Evolutionary conservation across 2,329 filamentous ascomycete species (phyloP).

Genomic region (Tympanopsis confertula): DNA sequence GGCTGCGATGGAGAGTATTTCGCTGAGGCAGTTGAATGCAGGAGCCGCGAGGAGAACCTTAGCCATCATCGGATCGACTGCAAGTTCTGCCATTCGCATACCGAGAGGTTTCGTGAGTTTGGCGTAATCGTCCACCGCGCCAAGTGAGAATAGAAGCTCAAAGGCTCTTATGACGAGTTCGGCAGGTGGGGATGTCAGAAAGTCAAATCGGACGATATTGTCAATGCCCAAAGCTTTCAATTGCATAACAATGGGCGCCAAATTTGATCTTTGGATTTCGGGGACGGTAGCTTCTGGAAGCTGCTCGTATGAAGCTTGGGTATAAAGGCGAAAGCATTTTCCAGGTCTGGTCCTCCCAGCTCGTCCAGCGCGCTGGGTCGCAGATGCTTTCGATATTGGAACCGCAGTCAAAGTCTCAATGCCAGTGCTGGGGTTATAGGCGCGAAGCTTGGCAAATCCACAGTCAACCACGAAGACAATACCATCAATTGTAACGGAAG

Average conservation of each 20-base stretch:
- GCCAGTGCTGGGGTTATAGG: slow-evolving; percentile 72
- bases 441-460: slow-evolving; percentile 81
- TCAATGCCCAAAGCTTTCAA: slow-evolving; percentile 92
- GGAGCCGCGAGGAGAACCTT: slow-evolving; percentile 71
- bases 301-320: slow-evolving; percentile 55
- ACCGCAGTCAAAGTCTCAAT: slow-evolving; percentile 80
- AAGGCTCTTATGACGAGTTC: slow-evolving; percentile 76
- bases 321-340: slow-evolving; percentile 90
- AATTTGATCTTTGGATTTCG: slow-evolving; percentile 84
- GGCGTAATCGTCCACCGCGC: slow-evolving; percentile 78
- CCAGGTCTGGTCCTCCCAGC: slow-evolving; percentile 81
- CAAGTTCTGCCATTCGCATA: slow-evolving; percentile 80
- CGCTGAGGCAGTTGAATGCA: slow-evolving; percentile 66
- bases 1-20: slow-evolving; percentile 82
- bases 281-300: slow-evolving; percentile 68
- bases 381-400: slow-evolving; percentile 78
- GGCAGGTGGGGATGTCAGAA: slow-evolving; percentile 73
- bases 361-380: slow-evolving; percentile 80
- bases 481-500: slow-evolving; percentile 85
- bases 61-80: slow-evolving; percentile 90
- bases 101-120: slow-evolving; percentile 86
- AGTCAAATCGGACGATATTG: slow-evolving; percentile 84
- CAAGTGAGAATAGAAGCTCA: slow-evolving; percentile 76
- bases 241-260: slow-evolving; percentile 79
- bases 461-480: slow-evolving; percentile 85